Percentiles rank a stretch among this genome's conserved stretches.
Conservation (phyloP, 1,284 basidiomycete species). For the Trichosporon sp. region DNA sequence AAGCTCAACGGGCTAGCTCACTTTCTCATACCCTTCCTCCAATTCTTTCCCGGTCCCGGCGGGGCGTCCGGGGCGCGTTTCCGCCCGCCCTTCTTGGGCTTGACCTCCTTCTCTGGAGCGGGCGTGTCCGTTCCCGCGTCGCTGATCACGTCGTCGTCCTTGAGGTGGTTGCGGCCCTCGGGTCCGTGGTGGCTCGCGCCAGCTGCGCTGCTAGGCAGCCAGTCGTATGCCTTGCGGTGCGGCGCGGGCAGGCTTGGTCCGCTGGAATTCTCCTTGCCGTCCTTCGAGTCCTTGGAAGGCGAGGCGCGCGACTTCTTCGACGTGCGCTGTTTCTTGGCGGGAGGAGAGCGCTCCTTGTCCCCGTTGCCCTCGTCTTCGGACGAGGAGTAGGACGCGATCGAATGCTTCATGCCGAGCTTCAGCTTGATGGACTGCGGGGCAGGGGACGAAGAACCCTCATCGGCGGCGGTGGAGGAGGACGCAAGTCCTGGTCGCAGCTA, state of each 20-base stretch:
- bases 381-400: constrained; percentile 39
- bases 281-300: neutral
- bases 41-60: constrained; percentile 46
- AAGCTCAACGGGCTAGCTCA: constrained; percentile 31
- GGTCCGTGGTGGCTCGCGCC: constrained; percentile 49
- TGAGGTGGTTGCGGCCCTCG: constrained; percentile 31
- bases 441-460: constrained; percentile 39
- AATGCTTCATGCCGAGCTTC: constrained; percentile 41
- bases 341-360: constrained; percentile 25
- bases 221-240: constrained; percentile 50
- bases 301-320: constrained; percentile 10
- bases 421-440: constrained; percentile 49
- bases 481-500: constrained; percentile 8
- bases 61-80: constrained; percentile 22
- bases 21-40: constrained; percentile 52
- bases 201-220: constrained; percentile 46
- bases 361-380: constrained; percentile 39
- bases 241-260: constrained; percentile 27
- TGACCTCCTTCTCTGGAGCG: constrained; percentile 28
- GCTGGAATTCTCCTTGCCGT: neutral
- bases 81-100: constrained; percentile 31
- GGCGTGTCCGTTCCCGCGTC: constrained; percentile 20
- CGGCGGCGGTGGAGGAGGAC: constrained; percentile 17
- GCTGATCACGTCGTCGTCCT: constrained; percentile 23
- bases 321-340: constrained; percentile 25